Base-by-base conservation (phyloP, 2,329 filamentous ascomycete genomes). In the Phyllosticta citribraziliensis region DNA sequence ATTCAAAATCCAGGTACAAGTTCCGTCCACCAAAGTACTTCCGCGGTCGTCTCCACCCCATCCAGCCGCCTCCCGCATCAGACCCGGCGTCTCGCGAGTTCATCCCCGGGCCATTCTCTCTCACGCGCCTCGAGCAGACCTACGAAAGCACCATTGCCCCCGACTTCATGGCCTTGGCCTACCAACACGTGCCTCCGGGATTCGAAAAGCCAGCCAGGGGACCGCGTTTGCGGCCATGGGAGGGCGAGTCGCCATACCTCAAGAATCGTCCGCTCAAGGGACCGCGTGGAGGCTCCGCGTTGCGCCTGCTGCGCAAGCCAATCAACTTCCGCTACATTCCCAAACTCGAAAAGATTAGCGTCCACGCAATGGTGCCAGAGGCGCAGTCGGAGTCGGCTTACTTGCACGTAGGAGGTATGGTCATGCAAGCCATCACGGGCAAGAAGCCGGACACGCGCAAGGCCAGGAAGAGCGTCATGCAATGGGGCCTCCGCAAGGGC, bases 21-120 rank as follows among this genome's bases (percentile, higher is more conserved):
- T 97, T 88, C 76, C 91, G 92, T 66, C 88, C 93, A 57, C 94
- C 94, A 65, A 94, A 93, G 78, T 99, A 92, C 82, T 87, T 96
- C 75, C 89, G 93, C 70, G 94, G 94, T 61, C 92, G 92, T 65
- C 82, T 97, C 24, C 92, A 97, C 73, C 94, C 94, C 57, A 86
- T 97, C 70, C 91, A 96, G 78, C 89, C 91, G 63, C 93, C 91
- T n/a, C 82, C 86, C 50, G 83, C 86, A 57, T 94, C 92, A 64
- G 89, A 97, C 69, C 92, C 92, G 0, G 83, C 88, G 27, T 96
- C 94, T 63, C 88, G 94, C 71, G 82, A 91, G 71, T 99, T 94
- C 74, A 81, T 89, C 25, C 92, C 94, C 0, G 94, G 94, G 0
- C 94, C 94, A 1, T 99, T 97, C 80, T 88, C 87, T 70, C 81